A percentile compares a stretch with the other conserved stretches of the same genome.
Conservation (phyloP, 2,329 filamentous ascomycete genomes). For the Nothomitra cinnamomea region DNA sequence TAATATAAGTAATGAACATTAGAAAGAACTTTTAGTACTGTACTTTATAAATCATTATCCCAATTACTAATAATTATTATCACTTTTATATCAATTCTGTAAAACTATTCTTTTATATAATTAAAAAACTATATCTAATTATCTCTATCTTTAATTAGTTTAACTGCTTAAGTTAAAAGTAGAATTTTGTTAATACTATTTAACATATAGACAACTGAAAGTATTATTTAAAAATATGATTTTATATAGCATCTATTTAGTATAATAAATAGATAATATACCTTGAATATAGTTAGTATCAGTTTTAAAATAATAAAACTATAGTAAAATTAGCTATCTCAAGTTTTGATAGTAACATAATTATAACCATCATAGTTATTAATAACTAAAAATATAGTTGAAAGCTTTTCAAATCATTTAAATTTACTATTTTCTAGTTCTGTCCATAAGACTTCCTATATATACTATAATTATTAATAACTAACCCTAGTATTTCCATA, state of each 20-base stretch:
- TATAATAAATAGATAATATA: not conserved
- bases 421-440: not conserved
- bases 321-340: not conserved
- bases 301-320: not conserved
- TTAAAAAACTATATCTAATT: not conserved
- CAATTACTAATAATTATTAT: too few relatives aligned
- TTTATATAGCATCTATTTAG: not conserved
- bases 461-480: not conserved
- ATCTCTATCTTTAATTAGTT: not conserved
- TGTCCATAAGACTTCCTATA: not conserved
- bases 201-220: too few relatives aligned
- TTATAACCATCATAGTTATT: not conserved
- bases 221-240: not conserved
- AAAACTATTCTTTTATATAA: not conserved
- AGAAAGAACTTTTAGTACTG: too few relatives aligned
- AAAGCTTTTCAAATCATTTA: not conserved
- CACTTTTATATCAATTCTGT: not conserved
- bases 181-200: too few relatives aligned
- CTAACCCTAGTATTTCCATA: not conserved
- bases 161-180: too few relatives aligned
- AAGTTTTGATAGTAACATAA: not conserved
- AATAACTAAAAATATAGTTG: not conserved
- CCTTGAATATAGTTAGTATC: not conserved
- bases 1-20: too few relatives aligned
- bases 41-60: too few relatives aligned